Evolutionary conservation across 257 asterid genomes (phyloP), one percentile per base, ranked within the genome.

Genomic region (Forsythia viridissima): DNA sequence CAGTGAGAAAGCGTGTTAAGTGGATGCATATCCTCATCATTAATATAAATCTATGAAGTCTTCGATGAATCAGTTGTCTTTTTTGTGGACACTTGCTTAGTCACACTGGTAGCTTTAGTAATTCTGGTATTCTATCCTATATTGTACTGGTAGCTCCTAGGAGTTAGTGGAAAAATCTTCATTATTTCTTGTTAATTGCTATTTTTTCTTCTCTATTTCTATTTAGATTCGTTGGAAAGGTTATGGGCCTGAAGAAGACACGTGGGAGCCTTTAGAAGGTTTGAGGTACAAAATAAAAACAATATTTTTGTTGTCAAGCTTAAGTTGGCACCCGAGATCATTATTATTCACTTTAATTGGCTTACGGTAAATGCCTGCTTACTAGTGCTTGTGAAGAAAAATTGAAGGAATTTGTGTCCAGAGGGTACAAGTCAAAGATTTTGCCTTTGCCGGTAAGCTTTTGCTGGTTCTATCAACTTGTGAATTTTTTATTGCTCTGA

Each of bases 211-310:
- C 40, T 9, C 21, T 13, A 15, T 73, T 70, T 63, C 15, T 70
- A n/a, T 71, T 75, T 59, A 94, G 98, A 80, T 95, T 40, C 84
- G 84, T 3, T 95, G 98, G 98, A 91, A 89, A 79, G 94, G 96
- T 67, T 93, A 95, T 86, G 94, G 94, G 12, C 85, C 88, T 0
- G 89, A 83, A 3, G 76, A 86, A 6, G 98, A 95, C 76, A 90
- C 97, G 0, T 95, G 98, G 99, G 99, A 95, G 82, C 98, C 99
- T 0, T 55, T 70, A 68, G 94, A 88, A 9, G 85, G 97, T 21
- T 73, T 95, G 77, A 89, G 91, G 98, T 94, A 85, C 8, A 70
- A 3, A 70, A 39, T 42, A 40, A 48, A 10, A 37, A 0, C 67
- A 10, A 41, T 10, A 57, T 6, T 7, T 8, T 68, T 24, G 30